Evolutionary conservation across 1,139 yeast species (phyloP), one percentile per base, ranked within the genome.

Genomic region (Hyphopichia burtonii): DNA sequence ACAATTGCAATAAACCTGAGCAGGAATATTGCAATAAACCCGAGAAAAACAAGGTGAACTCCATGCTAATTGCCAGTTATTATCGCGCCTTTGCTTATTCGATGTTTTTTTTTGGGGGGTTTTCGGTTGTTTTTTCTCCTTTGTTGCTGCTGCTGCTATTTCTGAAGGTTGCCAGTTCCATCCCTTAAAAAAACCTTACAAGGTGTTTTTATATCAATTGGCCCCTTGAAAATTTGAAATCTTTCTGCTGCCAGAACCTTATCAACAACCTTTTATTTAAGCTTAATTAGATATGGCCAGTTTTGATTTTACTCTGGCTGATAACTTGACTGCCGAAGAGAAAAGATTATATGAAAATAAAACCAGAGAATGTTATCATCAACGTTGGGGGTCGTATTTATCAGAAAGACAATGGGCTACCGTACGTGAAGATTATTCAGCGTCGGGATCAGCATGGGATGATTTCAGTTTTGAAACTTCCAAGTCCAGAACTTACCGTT

Each of bases 381-480:
- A 84, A 55, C 76, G 86, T 48, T 91, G 96, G 96, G 98, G 98
- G 10, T 93, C 96, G 5, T 91, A 89, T 56, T 75, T 90, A 40
- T 82, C 91, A 39, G 98, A 91, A 62, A 77, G 98, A 46, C 89
- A 88, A 53, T 91, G 98, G 98, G 88, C 95, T 22, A 86, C 96
- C 0, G 97, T 93, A 9, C 72, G 97, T 48, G 97, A 91, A 63
- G 98, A 91, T 61, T 91, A 91, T 63, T 86, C 96, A 0, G 70
- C 64, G 38, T 76, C 84, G 54, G 98, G 98, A 37, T 93, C 90
- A 53, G 97, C 97, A 3, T 91, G 98, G 98, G 76, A 83, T 31
- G 82, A 84, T 54, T 91, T 91, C 63, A 90, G 96, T 9, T 90
- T 90, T 61, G 96, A 88, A 46, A 91, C 88, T 49, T 87, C 96